These are phyloP conservation scores for Neurospora crassa DNA, from an alignment of 2,329 filamentous ascomycete species.

Conservation along the genomic window DNA sequence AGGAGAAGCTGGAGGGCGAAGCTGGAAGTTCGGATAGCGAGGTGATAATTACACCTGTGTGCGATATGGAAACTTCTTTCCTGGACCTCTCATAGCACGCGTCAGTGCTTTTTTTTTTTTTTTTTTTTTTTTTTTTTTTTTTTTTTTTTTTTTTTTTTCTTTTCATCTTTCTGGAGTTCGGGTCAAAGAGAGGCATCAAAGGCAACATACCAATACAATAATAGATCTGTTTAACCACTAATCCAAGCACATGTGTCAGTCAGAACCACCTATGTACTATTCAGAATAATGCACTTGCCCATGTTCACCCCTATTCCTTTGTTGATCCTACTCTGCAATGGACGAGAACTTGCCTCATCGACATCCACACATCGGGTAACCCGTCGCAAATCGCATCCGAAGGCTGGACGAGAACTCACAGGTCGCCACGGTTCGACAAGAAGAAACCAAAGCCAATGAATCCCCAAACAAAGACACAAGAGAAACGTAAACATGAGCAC, in stretches of 20 bases:
- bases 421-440: background rate
- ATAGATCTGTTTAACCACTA: background rate
- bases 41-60: slow-evolving; percentile 4
- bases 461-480: background rate
- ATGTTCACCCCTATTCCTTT: background rate
- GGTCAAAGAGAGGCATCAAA: background rate
- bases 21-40: background rate
- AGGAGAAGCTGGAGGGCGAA: background rate
- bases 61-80: slow-evolving; percentile 5
- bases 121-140: background rate
- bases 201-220: background rate
- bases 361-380: background rate
- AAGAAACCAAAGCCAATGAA: background rate
- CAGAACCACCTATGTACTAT: background rate
- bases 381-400: background rate
- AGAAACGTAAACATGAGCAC: background rate
- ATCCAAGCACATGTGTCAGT: background rate
- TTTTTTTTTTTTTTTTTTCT: background rate
- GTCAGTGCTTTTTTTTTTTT: background rate
- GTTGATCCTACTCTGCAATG: background rate
- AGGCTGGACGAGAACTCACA: background rate
- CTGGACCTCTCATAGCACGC: slow-evolving; percentile 5
- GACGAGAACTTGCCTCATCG: background rate
- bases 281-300: background rate
- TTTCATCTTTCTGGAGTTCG: background rate